Evolutionary conservation across 2,329 filamentous ascomycete genomes (phyloP).

Genomic region (Capronia coronata): DNA sequence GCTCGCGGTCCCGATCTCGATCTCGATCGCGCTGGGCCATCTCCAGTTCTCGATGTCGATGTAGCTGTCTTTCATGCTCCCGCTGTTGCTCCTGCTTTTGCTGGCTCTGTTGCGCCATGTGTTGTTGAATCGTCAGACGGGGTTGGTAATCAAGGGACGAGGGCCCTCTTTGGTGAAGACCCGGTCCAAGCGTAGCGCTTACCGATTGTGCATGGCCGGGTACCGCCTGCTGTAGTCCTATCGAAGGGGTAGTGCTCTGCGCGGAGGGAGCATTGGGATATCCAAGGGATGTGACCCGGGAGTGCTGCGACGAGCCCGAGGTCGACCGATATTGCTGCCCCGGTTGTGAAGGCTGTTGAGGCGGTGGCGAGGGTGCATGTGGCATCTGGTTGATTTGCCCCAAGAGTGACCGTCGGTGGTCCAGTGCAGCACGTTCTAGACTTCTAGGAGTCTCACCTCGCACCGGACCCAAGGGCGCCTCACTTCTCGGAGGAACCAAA

Average conservation of each 20-base stretch:
- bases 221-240: slow-evolving; percentile 11
- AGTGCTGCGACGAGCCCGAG: slow-evolving; percentile 19
- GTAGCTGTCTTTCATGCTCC: slow-evolving; percentile 18
- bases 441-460: slow-evolving; percentile 14
- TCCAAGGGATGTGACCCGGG: slow-evolving; percentile 22
- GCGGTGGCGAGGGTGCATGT: slow-evolving; percentile 25
- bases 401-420: slow-evolving; percentile 24
- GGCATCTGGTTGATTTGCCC: slow-evolving; percentile 19
- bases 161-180: slow-evolving; percentile 23
- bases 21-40: slow-evolving; percentile 9
- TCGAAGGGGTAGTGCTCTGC: slow-evolving; percentile 5
- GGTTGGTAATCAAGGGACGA: slow-evolving; percentile 17
- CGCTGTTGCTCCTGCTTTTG: slow-evolving; percentile 25
- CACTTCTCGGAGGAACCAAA: slow-evolving; percentile 17
- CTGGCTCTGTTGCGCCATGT: slow-evolving; percentile 22
- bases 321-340: slow-evolving; percentile 17
- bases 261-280: slow-evolving; percentile 12
- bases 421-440: slow-evolving; percentile 16
- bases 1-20: slow-evolving; percentile 16
- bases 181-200: slow-evolving; percentile 26
- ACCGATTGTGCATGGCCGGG: slow-evolving; percentile 23
- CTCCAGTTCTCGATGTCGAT: slow-evolving; percentile 2
- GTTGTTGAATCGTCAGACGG: slow-evolving; percentile 26
- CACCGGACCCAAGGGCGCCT: slow-evolving; percentile 11
- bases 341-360: slow-evolving; percentile 12